Percentiles rank a stretch among this genome's conserved stretches.
Evolutionary conservation across 306 rosid genomes (phyloP).

Genomic region (Castanea mollissima): DNA sequence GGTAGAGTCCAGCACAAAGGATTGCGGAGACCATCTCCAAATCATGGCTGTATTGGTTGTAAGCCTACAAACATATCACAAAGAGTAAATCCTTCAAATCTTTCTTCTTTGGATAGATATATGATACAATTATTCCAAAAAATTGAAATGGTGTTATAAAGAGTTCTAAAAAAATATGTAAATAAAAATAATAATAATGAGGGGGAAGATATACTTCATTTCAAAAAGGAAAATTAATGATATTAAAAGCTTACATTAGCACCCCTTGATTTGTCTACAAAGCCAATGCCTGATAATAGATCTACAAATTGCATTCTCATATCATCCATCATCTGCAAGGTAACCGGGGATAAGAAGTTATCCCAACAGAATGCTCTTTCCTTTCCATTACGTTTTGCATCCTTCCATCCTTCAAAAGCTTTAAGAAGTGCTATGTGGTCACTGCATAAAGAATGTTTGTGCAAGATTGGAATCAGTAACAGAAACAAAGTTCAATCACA

Average conservation of each 20-base stretch:
- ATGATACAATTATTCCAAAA: not conserved
- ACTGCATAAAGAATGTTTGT: slow-evolving; percentile 39
- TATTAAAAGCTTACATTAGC: slow-evolving; percentile 48
- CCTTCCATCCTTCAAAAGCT: slow-evolving; percentile 96
- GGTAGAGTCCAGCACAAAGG: slow-evolving; percentile 93
- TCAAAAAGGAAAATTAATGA: slow-evolving; percentile 2
- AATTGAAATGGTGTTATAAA: slow-evolving; percentile 6
- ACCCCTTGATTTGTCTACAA: slow-evolving; percentile 86
- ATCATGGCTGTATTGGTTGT: slow-evolving; percentile 83
- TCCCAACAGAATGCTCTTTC: slow-evolving; percentile 88
- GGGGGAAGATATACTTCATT: slow-evolving; percentile 1
- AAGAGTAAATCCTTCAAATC: slow-evolving; percentile 15
- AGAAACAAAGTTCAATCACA: slow-evolving; percentile 5
- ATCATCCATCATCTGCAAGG: slow-evolving; percentile 96
- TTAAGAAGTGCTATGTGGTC: slow-evolving; percentile 94
- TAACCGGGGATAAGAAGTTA: slow-evolving; percentile 70
- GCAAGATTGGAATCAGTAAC: slow-evolving; percentile 19
- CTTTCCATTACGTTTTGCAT: slow-evolving; percentile 63
- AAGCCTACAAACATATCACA: slow-evolving; percentile 55
- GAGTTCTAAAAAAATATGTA: not conserved
- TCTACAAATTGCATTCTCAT: slow-evolving; percentile 91
- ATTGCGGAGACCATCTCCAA: slow-evolving; percentile 95
- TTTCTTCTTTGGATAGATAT: slow-evolving; percentile 3
- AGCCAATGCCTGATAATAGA: slow-evolving; percentile 84
- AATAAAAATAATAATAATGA: slow-evolving; percentile 7